These are phyloP conservation scores for Globisporangium echinulatum DNA, from an alignment of 352 stramenopile genomes.

Conservation along the genomic window DNA sequence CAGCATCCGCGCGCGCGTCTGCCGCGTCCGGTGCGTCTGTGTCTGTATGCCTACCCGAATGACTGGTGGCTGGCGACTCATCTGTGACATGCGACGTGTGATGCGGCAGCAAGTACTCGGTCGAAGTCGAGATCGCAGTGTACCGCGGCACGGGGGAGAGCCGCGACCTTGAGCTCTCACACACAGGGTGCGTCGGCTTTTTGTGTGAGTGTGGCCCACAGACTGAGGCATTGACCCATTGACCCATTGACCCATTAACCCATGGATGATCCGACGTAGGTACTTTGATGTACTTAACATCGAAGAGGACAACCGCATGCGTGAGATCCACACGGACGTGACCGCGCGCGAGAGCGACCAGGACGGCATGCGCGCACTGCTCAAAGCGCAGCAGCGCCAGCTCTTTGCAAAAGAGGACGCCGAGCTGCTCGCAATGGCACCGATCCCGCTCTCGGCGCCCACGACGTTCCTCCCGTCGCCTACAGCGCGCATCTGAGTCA, in stretches of 20 bases:
- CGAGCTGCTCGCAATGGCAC: conserved; percentile 25
- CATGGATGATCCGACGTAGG: not conserved
- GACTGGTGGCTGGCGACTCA: not conserved
- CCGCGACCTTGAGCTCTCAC: conserved; percentile 20
- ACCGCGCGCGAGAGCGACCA: conserved; percentile 27
- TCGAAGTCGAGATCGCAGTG: conserved; percentile 32
- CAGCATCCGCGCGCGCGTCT: conserved; percentile 51
- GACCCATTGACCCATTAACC: no score
- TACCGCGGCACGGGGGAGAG: conserved; percentile 18
- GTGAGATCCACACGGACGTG: conserved; percentile 27
- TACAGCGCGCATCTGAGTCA: conserved; percentile 5
- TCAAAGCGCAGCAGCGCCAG: conserved; percentile 25
- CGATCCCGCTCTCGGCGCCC: conserved; percentile 28
- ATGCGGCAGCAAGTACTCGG: conserved; percentile 22
- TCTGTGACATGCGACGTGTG: not conserved
- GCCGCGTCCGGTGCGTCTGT: conserved; percentile 47
- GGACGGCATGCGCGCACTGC: conserved; percentile 29
- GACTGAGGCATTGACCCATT: not conserved
- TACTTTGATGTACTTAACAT: conserved; percentile 45
- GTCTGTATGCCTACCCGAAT: not conserved
- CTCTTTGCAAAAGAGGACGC: conserved; percentile 34
- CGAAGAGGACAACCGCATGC: conserved; percentile 20
- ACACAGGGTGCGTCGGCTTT: conserved; percentile 15
- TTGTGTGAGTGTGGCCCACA: not conserved
- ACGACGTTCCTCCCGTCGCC: conserved; percentile 21